Conservation (phyloP, 106 monocot genomes). For the Agapanthus africanus region DNA sequence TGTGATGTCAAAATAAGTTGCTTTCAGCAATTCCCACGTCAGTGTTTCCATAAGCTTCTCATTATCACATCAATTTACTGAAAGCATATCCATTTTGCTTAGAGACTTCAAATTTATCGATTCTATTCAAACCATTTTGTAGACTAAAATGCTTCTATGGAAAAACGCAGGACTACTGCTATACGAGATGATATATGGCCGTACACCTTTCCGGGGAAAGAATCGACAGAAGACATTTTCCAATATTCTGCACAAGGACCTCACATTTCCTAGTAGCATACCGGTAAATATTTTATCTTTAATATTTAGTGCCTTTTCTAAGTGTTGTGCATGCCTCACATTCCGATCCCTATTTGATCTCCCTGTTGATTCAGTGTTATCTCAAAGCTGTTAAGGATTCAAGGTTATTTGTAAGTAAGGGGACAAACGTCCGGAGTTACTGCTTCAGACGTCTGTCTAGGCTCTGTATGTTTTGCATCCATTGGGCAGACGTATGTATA, state of each 20-base stretch:
- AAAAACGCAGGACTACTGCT: conserved; percentile 77
- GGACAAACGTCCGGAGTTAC: no score
- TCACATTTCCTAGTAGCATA: conserved; percentile 93
- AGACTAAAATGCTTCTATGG: not conserved
- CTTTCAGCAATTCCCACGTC: not conserved
- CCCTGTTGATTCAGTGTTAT: no score
- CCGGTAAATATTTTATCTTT: conserved; percentile 35
- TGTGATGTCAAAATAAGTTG: no score
- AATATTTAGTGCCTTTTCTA: not conserved
- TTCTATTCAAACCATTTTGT: not conserved
- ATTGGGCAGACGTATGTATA: no score
- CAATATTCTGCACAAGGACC: conserved; percentile 91
- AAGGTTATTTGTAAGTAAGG: no score
- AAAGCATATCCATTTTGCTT: not conserved
- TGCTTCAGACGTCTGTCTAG: no score
- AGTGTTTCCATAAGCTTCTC: not conserved
- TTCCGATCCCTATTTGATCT: no score
- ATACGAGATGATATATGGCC: conserved; percentile 97
- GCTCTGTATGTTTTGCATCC: no score
- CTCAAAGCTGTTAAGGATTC: no score
- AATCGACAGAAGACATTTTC: conserved; percentile 87
- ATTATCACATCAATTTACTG: not conserved
- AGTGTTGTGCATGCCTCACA: not conserved
- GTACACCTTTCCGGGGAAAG: conserved; percentile 94
- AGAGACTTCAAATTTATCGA: not conserved